phyloP scores from a whole-genome alignment of 208 protist species.

The Tritrichomonas foetus region DNA sequence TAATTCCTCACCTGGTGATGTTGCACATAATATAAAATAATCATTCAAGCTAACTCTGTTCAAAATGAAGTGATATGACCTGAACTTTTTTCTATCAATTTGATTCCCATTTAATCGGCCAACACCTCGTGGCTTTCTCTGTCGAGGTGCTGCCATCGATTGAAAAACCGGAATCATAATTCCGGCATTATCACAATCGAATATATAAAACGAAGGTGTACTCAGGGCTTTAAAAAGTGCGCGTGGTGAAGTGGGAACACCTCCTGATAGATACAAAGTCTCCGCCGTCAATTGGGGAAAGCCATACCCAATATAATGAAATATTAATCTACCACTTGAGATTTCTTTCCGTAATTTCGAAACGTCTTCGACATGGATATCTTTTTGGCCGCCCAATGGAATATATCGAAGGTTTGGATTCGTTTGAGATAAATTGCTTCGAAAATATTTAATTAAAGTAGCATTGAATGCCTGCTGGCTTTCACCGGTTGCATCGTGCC shows the following conservation, averaged over 20 bases:
- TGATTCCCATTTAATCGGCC: too few species aligned
- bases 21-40: neutral
- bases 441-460: too few species aligned
- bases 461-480: too few species aligned
- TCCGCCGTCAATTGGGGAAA: neutral
- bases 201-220: neutral
- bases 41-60: neutral
- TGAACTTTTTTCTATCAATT: too few species aligned
- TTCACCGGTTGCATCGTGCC: too few species aligned
- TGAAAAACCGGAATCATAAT: neutral
- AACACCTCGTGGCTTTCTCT: too few species aligned
- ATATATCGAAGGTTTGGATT: too few species aligned
- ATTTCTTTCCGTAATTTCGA: neutral
- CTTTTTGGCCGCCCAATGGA: too few species aligned
- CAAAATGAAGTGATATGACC: neutral
- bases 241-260: neutral
- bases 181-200: neutral
- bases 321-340: neutral
- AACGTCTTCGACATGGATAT: too few species aligned
- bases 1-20: neutral
- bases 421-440: too few species aligned
- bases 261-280: neutral
- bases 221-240: neutral
- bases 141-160: neutral
- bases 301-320: slow-evolving; percentile 27